phyloP scores from a whole-genome alignment of 108 stramenopile genomes.

The Stephanodiscus triporus region DNA sequence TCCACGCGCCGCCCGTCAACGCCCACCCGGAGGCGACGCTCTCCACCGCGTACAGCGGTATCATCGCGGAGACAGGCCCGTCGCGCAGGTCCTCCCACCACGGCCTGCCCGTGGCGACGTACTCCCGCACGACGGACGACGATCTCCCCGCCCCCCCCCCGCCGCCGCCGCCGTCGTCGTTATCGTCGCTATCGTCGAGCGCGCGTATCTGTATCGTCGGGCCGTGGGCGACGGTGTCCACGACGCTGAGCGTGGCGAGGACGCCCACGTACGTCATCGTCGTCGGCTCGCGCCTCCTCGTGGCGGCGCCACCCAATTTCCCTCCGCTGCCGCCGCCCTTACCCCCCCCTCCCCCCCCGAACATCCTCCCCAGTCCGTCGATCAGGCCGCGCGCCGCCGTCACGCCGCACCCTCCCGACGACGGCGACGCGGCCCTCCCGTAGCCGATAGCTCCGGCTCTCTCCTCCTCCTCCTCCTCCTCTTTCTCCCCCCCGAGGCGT shows the following conservation, averaged over 20 bases:
- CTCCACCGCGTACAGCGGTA: conserved; percentile 27
- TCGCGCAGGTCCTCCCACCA: conserved; percentile 15
- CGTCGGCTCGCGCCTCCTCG: too few species aligned
- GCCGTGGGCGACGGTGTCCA: conserved; percentile 40
- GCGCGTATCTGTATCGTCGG: conserved; percentile 24
- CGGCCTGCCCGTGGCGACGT: not conserved
- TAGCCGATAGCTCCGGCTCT: not conserved
- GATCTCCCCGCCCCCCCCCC: too few species aligned
- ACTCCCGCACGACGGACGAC: not conserved
- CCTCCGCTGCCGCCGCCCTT: too few species aligned
- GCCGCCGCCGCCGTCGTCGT: too few species aligned
- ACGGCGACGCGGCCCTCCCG: too few species aligned
- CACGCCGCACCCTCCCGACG: too few species aligned
- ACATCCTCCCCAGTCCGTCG: conserved; percentile 23
- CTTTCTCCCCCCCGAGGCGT: not conserved
- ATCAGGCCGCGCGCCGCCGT: conserved; percentile 16
- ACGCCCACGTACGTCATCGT: conserved; percentile 28
- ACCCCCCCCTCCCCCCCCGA: not conserved
- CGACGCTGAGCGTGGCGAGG: conserved; percentile 21
- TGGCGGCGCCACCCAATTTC: too few species aligned
- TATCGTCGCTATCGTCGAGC: conserved; percentile 11
- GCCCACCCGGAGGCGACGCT: conserved; percentile 22
- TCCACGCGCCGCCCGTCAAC: not conserved
- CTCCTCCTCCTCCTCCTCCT: conserved; percentile 9
- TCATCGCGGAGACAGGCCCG: conserved; percentile 11